These are phyloP conservation scores for Rhexocercosporidium sp. DNA, from an alignment of 2,329 filamentous ascomycete genomes.

Conservation along the genomic window DNA sequence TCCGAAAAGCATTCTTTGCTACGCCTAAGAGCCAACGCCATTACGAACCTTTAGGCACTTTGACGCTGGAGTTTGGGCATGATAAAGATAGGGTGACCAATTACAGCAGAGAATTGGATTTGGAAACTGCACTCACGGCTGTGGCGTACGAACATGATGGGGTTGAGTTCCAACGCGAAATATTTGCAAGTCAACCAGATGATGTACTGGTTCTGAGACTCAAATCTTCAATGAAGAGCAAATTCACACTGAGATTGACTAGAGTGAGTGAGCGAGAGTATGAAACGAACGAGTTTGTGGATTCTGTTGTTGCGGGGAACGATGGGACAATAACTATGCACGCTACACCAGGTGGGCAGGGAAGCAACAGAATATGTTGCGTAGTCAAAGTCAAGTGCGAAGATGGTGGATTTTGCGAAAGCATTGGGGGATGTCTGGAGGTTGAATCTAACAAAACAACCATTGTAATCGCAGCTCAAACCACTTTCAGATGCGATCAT, in stretches of 20 bases:
- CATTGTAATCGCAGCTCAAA: conserved; percentile 47
- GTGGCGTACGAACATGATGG: conserved; percentile 45
- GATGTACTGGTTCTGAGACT: conserved; percentile 46
- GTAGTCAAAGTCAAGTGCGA: conserved; percentile 37
- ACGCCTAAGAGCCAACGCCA: conserved; percentile 52
- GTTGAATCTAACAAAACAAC: conserved; percentile 44
- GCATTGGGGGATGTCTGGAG: conserved; percentile 44
- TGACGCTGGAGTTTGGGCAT: conserved; percentile 50
- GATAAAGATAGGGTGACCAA: conserved; percentile 33
- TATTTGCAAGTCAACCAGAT: conserved; percentile 48
- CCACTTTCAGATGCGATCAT: conserved; percentile 44
- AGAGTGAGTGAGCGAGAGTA: conserved; percentile 48
- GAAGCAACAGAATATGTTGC: conserved; percentile 44
- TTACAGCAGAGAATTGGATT: conserved; percentile 47
- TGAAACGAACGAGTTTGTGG: conserved; percentile 50
- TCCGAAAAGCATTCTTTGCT: conserved; percentile 49
- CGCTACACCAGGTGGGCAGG: conserved; percentile 45
- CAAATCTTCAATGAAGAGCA: conserved; percentile 24
- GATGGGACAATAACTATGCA: conserved; percentile 46
- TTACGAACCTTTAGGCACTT: conserved; percentile 49
- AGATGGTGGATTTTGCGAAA: conserved; percentile 36
- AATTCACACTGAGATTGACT: conserved; percentile 42
- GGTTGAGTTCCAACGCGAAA: conserved; percentile 42
- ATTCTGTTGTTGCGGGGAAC: conserved; percentile 42
- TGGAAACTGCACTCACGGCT: conserved; percentile 42